phyloP scores from a whole-genome alignment of 2,329 filamentous ascomycete species.

The Rosellinia necatrix region DNA sequence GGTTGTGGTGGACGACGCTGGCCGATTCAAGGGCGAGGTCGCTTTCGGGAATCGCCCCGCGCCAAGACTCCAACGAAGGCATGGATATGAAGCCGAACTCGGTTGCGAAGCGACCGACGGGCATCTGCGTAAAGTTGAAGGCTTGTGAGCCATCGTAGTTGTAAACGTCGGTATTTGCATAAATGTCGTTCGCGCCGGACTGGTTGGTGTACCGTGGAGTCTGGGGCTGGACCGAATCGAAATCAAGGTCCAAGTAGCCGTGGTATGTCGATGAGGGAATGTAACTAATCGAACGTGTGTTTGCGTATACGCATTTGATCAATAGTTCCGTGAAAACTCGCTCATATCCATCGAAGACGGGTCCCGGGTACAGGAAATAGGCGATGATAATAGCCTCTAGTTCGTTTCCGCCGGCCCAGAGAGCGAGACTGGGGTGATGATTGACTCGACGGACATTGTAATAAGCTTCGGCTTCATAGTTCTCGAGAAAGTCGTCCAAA shows the following conservation, averaged over 20 bases:
- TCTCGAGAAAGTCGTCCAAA: conserved; percentile 57
- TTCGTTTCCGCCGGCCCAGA: conserved; percentile 64
- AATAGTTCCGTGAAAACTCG: conserved; percentile 60
- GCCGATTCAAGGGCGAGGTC: conserved; percentile 63
- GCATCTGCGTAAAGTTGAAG: conserved; percentile 60
- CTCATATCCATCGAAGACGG: conserved; percentile 59
- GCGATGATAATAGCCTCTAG: conserved; percentile 60
- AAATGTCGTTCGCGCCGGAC: conserved; percentile 53
- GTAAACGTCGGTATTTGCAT: conserved; percentile 66
- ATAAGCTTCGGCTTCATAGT: conserved; percentile 58
- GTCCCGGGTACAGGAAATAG: conserved; percentile 44
- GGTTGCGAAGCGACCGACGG: conserved; percentile 63
- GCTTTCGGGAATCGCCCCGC: conserved; percentile 53
- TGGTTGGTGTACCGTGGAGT: conserved; percentile 60
- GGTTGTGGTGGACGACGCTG: conserved; percentile 60
- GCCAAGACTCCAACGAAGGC: conserved; percentile 64
- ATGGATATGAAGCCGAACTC: conserved; percentile 69
- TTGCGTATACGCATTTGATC: conserved; percentile 60
- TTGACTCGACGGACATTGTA: conserved; percentile 63
- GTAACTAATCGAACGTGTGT: conserved; percentile 63
- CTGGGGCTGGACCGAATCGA: conserved; percentile 57
- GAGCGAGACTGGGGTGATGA: conserved; percentile 54
- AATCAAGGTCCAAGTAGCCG: conserved; percentile 47
- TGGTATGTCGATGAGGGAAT: conserved; percentile 59
- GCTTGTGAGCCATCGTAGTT: conserved; percentile 58